These are phyloP conservation scores for Furculomyces boomerangus DNA, from an alignment of 371 early-diverging fungal species.

Conservation along the genomic window DNA sequence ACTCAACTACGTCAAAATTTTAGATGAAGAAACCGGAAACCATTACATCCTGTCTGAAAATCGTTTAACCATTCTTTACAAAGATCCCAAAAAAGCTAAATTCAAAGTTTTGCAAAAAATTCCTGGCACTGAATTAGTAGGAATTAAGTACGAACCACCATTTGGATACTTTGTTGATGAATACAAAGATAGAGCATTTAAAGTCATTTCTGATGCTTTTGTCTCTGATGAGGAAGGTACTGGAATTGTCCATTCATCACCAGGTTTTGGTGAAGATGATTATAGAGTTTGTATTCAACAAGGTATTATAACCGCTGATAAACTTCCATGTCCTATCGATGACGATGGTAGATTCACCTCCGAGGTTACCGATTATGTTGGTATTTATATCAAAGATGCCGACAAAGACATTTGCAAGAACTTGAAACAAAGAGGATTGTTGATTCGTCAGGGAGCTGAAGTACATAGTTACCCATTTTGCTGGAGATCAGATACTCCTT, in stretches of 20 bases:
- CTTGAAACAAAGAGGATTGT: constrained; percentile 62
- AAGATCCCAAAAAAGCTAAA: constrained; percentile 89
- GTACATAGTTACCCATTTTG: constrained; percentile 92
- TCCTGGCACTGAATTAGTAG: constrained; percentile 72
- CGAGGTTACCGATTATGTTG: constrained; percentile 70
- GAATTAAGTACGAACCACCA: constrained; percentile 81
- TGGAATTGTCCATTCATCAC: constrained; percentile 99
- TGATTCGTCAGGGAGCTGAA: constrained; percentile 77
- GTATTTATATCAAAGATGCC: constrained; percentile 93
- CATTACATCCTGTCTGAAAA: constrained; percentile 74
- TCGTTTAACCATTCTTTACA: constrained; percentile 74
- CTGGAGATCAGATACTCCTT: constrained; percentile 98
- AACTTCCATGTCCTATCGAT: constrained; percentile 87
- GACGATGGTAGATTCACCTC: constrained; percentile 81
- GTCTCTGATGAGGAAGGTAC: constrained; percentile 97
- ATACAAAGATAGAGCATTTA: constrained; percentile 69
- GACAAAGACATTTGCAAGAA: constrained; percentile 93
- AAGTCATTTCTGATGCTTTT: constrained; percentile 78
- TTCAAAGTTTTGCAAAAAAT: constrained; percentile 63
- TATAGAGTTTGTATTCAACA: constrained; percentile 84
- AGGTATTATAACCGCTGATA: constrained; percentile 65
- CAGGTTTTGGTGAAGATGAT: constrained; percentile 99
- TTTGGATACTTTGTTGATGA: constrained; percentile 69
- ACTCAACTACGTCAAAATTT: constrained; percentile 91
- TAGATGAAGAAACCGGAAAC: constrained; percentile 57